phyloP scores from a whole-genome alignment of 257 asterid genomes.

The Scutellaria barbata region DNA sequence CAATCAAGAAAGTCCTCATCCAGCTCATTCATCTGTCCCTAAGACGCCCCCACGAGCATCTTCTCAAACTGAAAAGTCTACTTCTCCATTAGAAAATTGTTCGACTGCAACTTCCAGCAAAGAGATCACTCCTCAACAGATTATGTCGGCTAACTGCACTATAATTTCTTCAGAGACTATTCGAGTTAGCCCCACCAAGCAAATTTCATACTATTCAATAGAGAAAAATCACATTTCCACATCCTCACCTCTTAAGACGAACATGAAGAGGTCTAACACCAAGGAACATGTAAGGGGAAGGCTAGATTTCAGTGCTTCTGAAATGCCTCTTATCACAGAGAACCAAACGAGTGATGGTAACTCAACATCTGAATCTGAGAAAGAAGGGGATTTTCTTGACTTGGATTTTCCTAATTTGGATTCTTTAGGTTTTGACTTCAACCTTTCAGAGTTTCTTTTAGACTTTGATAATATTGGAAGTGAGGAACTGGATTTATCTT shows the following conservation, averaged over 20 bases:
- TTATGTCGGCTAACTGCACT: slow-evolving; percentile 75
- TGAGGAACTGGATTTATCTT: slow-evolving; percentile 43
- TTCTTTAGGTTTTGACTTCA: slow-evolving; percentile 65
- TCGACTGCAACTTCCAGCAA: slow-evolving; percentile 61
- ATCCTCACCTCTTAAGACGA: slow-evolving; percentile 71
- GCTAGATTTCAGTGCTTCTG: slow-evolving; percentile 76
- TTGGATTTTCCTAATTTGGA: slow-evolving; percentile 75
- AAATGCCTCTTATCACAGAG: slow-evolving; percentile 54
- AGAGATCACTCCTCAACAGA: slow-evolving; percentile 50
- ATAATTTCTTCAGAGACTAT: slow-evolving; percentile 82
- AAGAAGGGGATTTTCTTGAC: slow-evolving; percentile 66
- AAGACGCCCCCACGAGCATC: slow-evolving; percentile 78
- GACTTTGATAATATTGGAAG: slow-evolving; percentile 47
- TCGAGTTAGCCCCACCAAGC: slow-evolving; percentile 77
- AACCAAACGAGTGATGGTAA: slow-evolving; percentile 50
- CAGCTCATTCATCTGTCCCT: slow-evolving; percentile 66
- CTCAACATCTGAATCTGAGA: slow-evolving; percentile 69
- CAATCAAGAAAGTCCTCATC: slow-evolving; percentile 61
- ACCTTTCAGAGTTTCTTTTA: slow-evolving; percentile 53
- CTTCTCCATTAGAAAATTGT: slow-evolving; percentile 54
- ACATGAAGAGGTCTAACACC: slow-evolving; percentile 47
- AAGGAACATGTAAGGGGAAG: slow-evolving; percentile 86
- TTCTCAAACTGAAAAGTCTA: slow-evolving; percentile 63
- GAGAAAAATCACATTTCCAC: slow-evolving; percentile 73
- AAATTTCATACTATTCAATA: slow-evolving; percentile 71